These are phyloP conservation scores for Aspergillus proliferans DNA, from an alignment of 2,329 filamentous ascomycete species.

Conservation along the genomic window DNA sequence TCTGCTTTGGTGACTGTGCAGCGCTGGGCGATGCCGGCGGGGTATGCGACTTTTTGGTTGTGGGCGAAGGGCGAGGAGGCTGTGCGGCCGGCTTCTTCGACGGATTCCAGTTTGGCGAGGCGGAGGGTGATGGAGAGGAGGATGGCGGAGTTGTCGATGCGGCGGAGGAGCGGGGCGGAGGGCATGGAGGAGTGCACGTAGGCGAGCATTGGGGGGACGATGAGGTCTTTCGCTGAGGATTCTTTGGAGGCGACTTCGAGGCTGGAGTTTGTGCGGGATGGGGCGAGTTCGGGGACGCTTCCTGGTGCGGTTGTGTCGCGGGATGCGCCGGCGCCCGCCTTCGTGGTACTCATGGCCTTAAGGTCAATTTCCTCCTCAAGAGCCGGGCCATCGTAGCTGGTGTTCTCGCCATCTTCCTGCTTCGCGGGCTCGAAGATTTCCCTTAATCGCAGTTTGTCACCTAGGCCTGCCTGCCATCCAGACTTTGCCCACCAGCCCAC, in stretches of 20 bases:
- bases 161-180: constrained; percentile 64
- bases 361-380: constrained; percentile 52
- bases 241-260: background rate
- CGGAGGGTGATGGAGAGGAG: constrained; percentile 76
- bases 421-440: constrained; percentile 54
- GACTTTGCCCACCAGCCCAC: constrained; percentile 95
- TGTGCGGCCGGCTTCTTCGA: constrained; percentile 55
- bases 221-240: constrained; percentile 25
- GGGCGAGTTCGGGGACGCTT: constrained; percentile 11
- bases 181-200: constrained; percentile 61
- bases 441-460: constrained; percentile 67
- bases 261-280: constrained; percentile 6
- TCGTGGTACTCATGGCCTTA: constrained; percentile 49
- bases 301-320: constrained; percentile 2
- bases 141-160: constrained; percentile 80
- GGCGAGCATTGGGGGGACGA: constrained; percentile 67
- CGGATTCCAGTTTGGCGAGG: constrained; percentile 70
- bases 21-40: constrained; percentile 70
- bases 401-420: constrained; percentile 35
- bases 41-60: constrained; percentile 71
- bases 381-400: constrained; percentile 33
- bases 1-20: constrained; percentile 79
- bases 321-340: constrained; percentile 22
- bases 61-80: constrained; percentile 69
- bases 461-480: constrained; percentile 77